Conservation (phyloP, 2,329 filamentous ascomycete species). For the Fusarium longipes region DNA sequence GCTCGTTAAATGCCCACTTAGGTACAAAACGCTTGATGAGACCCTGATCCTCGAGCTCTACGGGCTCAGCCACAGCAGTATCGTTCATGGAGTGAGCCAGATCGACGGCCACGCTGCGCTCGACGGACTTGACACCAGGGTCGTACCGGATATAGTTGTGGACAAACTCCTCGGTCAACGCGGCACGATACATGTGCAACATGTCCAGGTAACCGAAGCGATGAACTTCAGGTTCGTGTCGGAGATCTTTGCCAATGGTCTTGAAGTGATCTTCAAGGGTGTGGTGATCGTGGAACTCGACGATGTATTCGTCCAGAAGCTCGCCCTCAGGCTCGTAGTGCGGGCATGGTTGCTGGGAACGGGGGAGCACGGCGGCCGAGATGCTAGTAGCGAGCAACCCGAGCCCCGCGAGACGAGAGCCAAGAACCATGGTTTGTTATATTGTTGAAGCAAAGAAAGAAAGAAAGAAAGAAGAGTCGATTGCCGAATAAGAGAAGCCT, state of each 20-base stretch:
- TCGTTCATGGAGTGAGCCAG: slow-evolving; percentile 6
- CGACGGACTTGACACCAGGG: slow-evolving; percentile 2
- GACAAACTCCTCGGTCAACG: slow-evolving; percentile 3
- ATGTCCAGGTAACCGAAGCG: slow-evolving; percentile 3
- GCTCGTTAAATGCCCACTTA: slow-evolving; percentile 1
- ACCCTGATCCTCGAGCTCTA: not conserved
- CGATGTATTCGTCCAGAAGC: slow-evolving; percentile 3
- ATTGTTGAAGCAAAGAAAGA: not conserved
- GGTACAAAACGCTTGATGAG: slow-evolving; percentile 2
- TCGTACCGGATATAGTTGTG: slow-evolving; percentile 2
- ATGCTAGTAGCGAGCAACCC: slow-evolving; percentile 3
- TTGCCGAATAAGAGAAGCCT: not conserved
- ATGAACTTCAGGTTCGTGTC: not conserved
- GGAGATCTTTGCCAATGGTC: slow-evolving; percentile 3
- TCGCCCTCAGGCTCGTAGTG: slow-evolving; percentile 5
- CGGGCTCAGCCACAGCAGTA: not conserved
- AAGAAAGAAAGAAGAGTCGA: not conserved
- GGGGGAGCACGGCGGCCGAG: slow-evolving; percentile 1
- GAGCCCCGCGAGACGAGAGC: not conserved
- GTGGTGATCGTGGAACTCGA: slow-evolving; percentile 2
- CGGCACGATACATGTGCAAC: slow-evolving; percentile 8
- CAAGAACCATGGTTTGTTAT: slow-evolving; percentile 2
- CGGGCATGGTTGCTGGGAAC: slow-evolving; percentile 3
- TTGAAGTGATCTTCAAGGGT: slow-evolving; percentile 3
- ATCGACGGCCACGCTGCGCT: not conserved